Conservation (phyloP, 148 eudicot species). For the Tetragonia tetragonoides region DNA sequence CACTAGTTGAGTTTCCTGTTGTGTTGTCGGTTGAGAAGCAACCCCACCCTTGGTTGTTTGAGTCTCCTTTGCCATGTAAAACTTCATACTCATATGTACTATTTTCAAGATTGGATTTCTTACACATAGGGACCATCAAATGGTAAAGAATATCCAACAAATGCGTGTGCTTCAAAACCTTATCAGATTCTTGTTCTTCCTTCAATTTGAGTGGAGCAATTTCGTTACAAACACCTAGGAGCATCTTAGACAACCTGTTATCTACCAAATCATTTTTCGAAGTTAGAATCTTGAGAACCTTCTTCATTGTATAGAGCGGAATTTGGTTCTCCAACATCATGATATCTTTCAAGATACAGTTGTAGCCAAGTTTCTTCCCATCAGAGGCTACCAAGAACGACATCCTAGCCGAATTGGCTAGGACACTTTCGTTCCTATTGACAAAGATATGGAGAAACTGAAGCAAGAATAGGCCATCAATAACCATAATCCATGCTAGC, state of each 20-base stretch:
- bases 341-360: conserved; percentile 43
- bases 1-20: background rate
- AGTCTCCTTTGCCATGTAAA: too few relatives aligned
- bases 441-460: conserved; percentile 31
- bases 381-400: conserved; percentile 33
- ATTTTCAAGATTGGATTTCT: background rate
- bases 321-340: conserved; percentile 62
- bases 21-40: background rate
- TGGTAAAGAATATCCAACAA: conserved; percentile 40
- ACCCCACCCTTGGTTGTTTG: background rate
- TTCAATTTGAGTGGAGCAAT: conserved; percentile 35
- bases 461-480: conserved; percentile 36
- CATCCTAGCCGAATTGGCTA: conserved; percentile 29
- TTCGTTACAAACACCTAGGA: conserved; percentile 30
- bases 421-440: conserved; percentile 2
- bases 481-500: conserved; percentile 41
- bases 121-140: conserved; percentile 23
- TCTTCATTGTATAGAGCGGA: conserved; percentile 38
- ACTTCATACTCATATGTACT: too few relatives aligned
- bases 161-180: conserved; percentile 21
- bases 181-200: conserved; percentile 2
- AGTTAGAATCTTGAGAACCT: conserved; percentile 29
- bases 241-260: conserved; percentile 22
- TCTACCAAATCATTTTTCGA: conserved; percentile 26
- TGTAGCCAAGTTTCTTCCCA: conserved; percentile 40